phyloP scores from a whole-genome alignment of 305 asterid genomes.

The Rubia tinctorum region DNA sequence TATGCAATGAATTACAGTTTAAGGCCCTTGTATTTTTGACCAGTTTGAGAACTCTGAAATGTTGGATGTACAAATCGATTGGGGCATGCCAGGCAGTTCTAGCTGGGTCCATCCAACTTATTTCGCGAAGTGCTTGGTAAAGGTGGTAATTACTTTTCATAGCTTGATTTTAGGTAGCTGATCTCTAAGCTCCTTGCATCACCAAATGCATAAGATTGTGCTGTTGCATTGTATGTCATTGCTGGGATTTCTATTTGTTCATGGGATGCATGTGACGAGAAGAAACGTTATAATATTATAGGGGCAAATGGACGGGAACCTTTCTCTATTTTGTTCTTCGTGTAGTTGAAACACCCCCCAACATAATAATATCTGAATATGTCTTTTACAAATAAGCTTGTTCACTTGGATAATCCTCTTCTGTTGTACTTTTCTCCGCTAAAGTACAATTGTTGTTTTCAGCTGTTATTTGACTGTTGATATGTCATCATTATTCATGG shows the following conservation, averaged over 20 bases:
- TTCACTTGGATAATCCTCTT: background rate
- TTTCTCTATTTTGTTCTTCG: background rate
- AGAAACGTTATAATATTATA: background rate
- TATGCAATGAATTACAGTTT: slow-evolving; percentile 6
- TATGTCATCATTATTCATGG: background rate
- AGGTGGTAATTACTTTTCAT: slow-evolving; percentile 42
- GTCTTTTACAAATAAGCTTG: background rate
- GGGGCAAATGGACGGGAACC: background rate
- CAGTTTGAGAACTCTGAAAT: slow-evolving; percentile 52
- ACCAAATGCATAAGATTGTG: background rate
- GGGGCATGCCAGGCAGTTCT: slow-evolving; percentile 61
- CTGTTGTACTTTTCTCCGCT: no score
- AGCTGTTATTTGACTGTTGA: background rate
- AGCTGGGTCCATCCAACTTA: slow-evolving; percentile 64
- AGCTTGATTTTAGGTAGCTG: slow-evolving; percentile 14
- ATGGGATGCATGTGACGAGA: background rate
- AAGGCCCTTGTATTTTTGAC: slow-evolving; percentile 14
- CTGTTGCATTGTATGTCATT: background rate
- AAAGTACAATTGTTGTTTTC: background rate
- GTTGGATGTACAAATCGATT: slow-evolving; percentile 35
- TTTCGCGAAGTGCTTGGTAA: slow-evolving; percentile 74
- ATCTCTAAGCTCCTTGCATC: slow-evolving; percentile 15
- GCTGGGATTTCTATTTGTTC: background rate
- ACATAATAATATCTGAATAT: background rate
- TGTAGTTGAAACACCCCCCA: background rate